Evolutionary conservation across 306 rosid genomes (phyloP).

Genomic region (Quercus robur): DNA sequence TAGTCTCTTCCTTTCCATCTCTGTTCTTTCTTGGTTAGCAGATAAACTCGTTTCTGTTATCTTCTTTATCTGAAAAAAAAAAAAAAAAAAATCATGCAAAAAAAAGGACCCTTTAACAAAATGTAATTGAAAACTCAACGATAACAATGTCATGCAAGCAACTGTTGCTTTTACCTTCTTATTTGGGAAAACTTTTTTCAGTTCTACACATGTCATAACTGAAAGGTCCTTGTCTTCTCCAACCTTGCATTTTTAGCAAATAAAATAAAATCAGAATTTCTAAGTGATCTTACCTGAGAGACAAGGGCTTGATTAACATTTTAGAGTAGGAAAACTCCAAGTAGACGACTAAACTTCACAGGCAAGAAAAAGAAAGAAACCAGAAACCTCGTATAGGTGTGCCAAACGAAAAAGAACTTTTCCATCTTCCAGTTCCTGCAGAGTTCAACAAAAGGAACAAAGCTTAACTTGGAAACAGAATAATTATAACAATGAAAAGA

Average conservation of each 20-base stretch:
- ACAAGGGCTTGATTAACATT: not conserved
- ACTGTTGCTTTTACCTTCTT: conserved; percentile 48
- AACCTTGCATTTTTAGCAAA: conserved; percentile 36
- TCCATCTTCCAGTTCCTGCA: conserved; percentile 62
- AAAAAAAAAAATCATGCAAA: not conserved
- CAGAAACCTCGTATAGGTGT: conserved; percentile 64
- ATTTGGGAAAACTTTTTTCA: conserved; percentile 51
- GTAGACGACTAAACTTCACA: not conserved
- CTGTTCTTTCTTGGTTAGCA: conserved; percentile 68
- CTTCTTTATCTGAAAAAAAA: conserved; percentile 41
- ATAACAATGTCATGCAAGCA: not conserved
- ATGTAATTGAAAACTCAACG: not conserved
- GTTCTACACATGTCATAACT: conserved; percentile 49
- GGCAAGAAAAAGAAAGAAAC: conserved; percentile 3
- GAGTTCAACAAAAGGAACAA: conserved; percentile 15
- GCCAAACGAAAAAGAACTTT: conserved; percentile 73
- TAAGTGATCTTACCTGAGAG: not conserved
- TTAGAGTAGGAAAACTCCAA: too few species aligned
- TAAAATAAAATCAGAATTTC: not conserved
- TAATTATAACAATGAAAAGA: not conserved
- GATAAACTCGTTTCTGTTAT: conserved; percentile 59
- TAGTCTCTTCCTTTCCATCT: conserved; percentile 73
- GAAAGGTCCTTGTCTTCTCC: conserved; percentile 64
- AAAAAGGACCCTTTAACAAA: not conserved
- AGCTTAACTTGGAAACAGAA: not conserved